These are phyloP conservation scores for Vaucheria bursata DNA, from an alignment of 352 stramenopile genomes.

Conservation along the genomic window DNA sequence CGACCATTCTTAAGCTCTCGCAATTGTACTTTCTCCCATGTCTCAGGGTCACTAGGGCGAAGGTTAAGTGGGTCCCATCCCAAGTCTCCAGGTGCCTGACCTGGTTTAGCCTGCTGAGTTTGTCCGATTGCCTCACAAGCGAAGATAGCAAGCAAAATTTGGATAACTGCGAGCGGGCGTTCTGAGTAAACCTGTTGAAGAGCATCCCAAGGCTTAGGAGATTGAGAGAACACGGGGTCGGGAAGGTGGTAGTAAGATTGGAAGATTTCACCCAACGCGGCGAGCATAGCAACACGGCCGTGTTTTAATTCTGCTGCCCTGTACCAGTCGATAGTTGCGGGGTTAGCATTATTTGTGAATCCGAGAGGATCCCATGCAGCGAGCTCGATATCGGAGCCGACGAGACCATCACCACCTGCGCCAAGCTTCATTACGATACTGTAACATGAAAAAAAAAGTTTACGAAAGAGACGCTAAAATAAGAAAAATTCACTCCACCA, in stretches of 20 bases:
- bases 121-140: constrained; percentile 44
- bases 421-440: constrained; percentile 30
- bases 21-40: constrained; percentile 44
- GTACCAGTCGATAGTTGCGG: constrained; percentile 27
- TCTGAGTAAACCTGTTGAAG: constrained; percentile 31
- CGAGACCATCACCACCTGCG: constrained; percentile 16
- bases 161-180: not conserved
- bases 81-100: constrained; percentile 1
- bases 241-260: constrained; percentile 29
- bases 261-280: constrained; percentile 28
- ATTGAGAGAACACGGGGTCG: constrained; percentile 30
- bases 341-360: constrained; percentile 36
- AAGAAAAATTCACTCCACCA: not conserved
- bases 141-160: constrained; percentile 35
- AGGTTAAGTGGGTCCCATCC: constrained; percentile 48
- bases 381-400: constrained; percentile 40
- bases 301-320: constrained; percentile 30
- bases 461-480: not conserved
- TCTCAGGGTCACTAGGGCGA: constrained; percentile 40
- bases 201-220: constrained; percentile 21
- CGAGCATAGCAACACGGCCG: constrained; percentile 38
- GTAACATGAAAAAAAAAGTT: not conserved
- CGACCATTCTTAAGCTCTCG: constrained; percentile 50
- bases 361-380: constrained; percentile 37
- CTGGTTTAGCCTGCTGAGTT: constrained; percentile 33